Evolutionary conservation across 768 basidiomycete genomes (phyloP).

Genomic region (Tylopilus plumbeoviolaceoides): DNA sequence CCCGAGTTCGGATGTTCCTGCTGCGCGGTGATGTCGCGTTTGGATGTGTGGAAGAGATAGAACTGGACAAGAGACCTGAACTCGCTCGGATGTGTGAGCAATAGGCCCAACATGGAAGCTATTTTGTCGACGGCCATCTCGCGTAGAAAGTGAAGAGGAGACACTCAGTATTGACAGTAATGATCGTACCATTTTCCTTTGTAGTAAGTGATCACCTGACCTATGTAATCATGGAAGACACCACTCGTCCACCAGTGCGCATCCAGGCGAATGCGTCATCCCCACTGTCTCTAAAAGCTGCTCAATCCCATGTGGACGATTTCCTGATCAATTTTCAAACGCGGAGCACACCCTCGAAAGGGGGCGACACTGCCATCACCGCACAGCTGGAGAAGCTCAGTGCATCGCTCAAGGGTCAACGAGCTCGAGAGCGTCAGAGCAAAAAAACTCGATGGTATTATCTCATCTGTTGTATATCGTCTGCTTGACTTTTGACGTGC

Average conservation of each 20-base stretch:
- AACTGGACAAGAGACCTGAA: constrained; percentile 82
- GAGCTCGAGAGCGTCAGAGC: constrained; percentile 22
- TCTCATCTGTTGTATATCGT: not conserved
- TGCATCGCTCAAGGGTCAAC: constrained; percentile 49
- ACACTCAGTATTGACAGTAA: not conserved
- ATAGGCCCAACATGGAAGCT: constrained; percentile 56
- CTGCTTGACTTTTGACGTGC: constrained; percentile 3
- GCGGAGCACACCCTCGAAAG: constrained; percentile 43
- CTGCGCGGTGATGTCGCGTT: constrained; percentile 75
- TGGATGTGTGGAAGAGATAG: constrained; percentile 74
- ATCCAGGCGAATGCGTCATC: constrained; percentile 37
- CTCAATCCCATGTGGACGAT: constrained; percentile 38
- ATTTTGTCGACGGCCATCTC: constrained; percentile 46
- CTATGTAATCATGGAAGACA: constrained; percentile 41
- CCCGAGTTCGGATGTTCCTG: constrained; percentile 76
- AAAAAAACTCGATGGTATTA: constrained; percentile 7
- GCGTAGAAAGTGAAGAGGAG: not conserved
- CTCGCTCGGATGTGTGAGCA: constrained; percentile 79
- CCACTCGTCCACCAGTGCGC: constrained; percentile 46
- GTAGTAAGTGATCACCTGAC: constrained; percentile 8
- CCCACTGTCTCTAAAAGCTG: constrained; percentile 37
- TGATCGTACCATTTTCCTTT: constrained; percentile 13
- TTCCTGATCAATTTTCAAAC: constrained; percentile 50
- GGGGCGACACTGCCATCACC: constrained; percentile 51
- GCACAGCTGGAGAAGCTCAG: constrained; percentile 58